Base-by-base conservation (phyloP, 1,139 yeast genomes). In the Yamadazyma epiphylla region DNA sequence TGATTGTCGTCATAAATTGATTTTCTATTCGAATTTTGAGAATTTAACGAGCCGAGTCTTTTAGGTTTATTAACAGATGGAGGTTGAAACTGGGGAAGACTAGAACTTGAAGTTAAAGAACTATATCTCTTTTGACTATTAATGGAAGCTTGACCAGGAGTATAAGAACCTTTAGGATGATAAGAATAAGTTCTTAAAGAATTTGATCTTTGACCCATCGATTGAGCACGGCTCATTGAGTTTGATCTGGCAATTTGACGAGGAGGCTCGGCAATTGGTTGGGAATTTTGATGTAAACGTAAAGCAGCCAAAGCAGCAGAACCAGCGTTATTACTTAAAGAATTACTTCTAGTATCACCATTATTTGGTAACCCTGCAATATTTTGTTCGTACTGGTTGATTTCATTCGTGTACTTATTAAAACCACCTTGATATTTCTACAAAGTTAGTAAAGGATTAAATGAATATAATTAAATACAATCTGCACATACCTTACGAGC, bases 271-370 rank as follows among this genome's bases (percentile, higher is more conserved):
- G n/a, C 29, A 11, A 33, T 16, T 14, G 41, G 41, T 23, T 33
- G 41, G 28, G 44, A 38, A 26, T 42, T 40, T 39, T 50, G 44
- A 42, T 63, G 70, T 39, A 58, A 48, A 36, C 60, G 49, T 21
- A 66, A 45, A 5, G 74, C 74, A 1, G 72, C 73, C 30, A 52
- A 38, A 3, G 73, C 73, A 1, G 74, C 74, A 2, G 74, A 72
- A 36, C 70, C 70, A 15, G 73, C 74, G 16, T 60, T 55, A 28
- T 35, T 41, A 14, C 37, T 32, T 29, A 43, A 28, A 1, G 46
- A 37, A 4, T 31, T 30, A 6, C 31, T 25, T 24, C 45, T 28
- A 10, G 33, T 22, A 11, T 35, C 21, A 5, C 53, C 55, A 19
- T 34, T 42, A 38, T 42, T 43, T 1, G 61, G 60, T 10, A 53